Evolutionary conservation across 345 rosid species (phyloP).

Genomic region (Linum lewisii): DNA sequence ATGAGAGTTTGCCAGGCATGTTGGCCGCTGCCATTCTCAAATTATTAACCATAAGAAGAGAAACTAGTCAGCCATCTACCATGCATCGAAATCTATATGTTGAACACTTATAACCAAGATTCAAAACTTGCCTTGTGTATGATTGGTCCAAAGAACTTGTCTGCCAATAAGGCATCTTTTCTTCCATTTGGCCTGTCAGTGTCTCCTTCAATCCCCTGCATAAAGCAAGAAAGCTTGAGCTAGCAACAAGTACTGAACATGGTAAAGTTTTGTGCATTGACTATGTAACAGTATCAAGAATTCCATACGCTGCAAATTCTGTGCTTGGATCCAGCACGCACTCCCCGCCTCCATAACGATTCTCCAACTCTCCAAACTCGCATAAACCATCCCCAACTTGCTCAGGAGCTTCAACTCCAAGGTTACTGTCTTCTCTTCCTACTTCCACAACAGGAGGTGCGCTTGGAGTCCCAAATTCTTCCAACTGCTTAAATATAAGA

Average conservation of each 20-base stretch:
- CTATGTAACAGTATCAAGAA: neutral
- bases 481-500: slow-evolving; percentile 21
- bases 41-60: slow-evolving; percentile 7
- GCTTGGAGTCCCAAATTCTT: slow-evolving; percentile 75
- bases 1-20: slow-evolving; percentile 89
- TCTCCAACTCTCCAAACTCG: slow-evolving; percentile 23
- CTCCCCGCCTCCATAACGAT: slow-evolving; percentile 18
- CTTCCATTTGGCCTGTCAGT: slow-evolving; percentile 25
- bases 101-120: slow-evolving; percentile 2
- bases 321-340: slow-evolving; percentile 18
- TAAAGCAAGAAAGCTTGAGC: slow-evolving; percentile 15
- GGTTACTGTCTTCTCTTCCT: slow-evolving; percentile 32
- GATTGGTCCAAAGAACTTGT: slow-evolving; percentile 35
- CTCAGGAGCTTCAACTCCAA: slow-evolving; percentile 27
- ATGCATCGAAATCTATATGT: neutral
- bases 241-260: neutral
- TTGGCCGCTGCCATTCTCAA: slow-evolving; percentile 48
- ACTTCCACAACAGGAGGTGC: slow-evolving; percentile 76
- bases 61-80: neutral
- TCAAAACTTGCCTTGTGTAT: slow-evolving; percentile 42
- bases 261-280: neutral
- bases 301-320: slow-evolving; percentile 41
- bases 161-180: slow-evolving; percentile 41
- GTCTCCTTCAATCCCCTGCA: slow-evolving; percentile 29
- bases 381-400: slow-evolving; percentile 21